phyloP scores from a whole-genome alignment of 1,284 basidiomycete genomes.

The Termitomyces sp. region DNA sequence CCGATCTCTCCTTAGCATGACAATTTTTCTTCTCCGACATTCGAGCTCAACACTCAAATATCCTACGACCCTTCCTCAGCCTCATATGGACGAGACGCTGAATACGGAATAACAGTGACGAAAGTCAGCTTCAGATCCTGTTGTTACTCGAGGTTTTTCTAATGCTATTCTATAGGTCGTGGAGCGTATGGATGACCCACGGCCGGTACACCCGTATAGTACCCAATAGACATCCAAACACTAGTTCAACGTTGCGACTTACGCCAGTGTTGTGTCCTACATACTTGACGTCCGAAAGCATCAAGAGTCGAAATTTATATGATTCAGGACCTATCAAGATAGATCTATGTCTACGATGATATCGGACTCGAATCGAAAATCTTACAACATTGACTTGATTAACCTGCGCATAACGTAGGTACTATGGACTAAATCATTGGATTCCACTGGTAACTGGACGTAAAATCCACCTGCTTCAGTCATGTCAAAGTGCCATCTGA shows the following conservation, averaged over 20 bases:
- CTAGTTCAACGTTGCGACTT: not conserved
- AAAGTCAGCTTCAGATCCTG: conserved; percentile 23
- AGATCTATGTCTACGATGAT: too few relatives aligned
- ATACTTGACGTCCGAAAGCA: too few relatives aligned
- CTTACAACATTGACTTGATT: too few relatives aligned
- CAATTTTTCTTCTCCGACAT: conserved; percentile 21
- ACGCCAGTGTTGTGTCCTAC: too few relatives aligned
- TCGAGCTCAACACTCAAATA: conserved; percentile 28
- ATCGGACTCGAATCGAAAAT: too few relatives aligned
- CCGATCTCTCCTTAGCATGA: not conserved
- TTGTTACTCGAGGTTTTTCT: not conserved
- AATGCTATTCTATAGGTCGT: conserved; percentile 21
- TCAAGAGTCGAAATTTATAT: too few relatives aligned
- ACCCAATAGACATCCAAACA: not conserved
- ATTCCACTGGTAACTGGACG: too few relatives aligned
- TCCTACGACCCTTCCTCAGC: conserved; percentile 16
- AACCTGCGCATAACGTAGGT: too few relatives aligned
- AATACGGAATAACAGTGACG: conserved; percentile 35
- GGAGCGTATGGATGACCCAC: conserved; percentile 25
- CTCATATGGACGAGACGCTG: conserved; percentile 20
- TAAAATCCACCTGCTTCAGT: too few relatives aligned
- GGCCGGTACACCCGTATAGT: conserved; percentile 2
- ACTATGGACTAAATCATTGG: too few relatives aligned
- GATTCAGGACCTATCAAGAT: too few relatives aligned
- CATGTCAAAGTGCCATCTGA: too few relatives aligned